Base-by-base conservation (phyloP, 23 red algal genomes). In the Pyropia yezoensis region DNA sequence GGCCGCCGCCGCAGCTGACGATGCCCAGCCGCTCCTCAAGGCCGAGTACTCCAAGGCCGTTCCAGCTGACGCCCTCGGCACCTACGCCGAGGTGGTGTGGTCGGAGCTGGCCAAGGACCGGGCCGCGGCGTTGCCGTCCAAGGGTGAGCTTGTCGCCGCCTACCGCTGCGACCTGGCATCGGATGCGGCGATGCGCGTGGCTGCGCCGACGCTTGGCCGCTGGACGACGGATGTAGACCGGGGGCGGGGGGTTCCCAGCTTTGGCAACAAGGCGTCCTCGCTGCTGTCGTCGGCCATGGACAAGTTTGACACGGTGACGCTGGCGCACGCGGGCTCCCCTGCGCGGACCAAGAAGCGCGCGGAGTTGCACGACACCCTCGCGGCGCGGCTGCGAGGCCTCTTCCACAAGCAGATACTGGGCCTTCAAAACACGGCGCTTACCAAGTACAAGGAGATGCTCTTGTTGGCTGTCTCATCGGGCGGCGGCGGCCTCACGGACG, bases 371-470 rank as follows among this genome's bases (percentile, higher is more conserved):
- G 70, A 65, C 3, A 61, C 79, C 1, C 72, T 96, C 59, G 78
- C 90, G 59, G 67, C 70, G 25, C 73, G 77, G 17, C 65, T 96
- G 28, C 80, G 82, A 29, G 58, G 79, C 25, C 70, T 96, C 49
- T 96, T 96, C 47, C 79, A 96, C 62, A 88, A 88, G 76, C 91
- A 96, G 67, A 89, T 96, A 11, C 61, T 73, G 21, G 26, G 90
- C 12, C 80, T 96, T 14, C 91, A 96, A 62, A 89, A 85, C 49
- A 67, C 72, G 13, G 77, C 76, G 18, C 61, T 96, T 50, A 87
- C 78, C 45, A 57, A 80, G 14, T 96, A 90, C 70, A 88, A 88
- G 54, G 80, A 96, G 50, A 74, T 87, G 49, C 62, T 96, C 27
- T 63, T 96, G 56, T 76, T 71, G 26, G 73, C 72, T 7, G 81